phyloP scores from a whole-genome alignment of 495 filamentous ascomycete genomes.

The Trichoderma virens region DNA sequence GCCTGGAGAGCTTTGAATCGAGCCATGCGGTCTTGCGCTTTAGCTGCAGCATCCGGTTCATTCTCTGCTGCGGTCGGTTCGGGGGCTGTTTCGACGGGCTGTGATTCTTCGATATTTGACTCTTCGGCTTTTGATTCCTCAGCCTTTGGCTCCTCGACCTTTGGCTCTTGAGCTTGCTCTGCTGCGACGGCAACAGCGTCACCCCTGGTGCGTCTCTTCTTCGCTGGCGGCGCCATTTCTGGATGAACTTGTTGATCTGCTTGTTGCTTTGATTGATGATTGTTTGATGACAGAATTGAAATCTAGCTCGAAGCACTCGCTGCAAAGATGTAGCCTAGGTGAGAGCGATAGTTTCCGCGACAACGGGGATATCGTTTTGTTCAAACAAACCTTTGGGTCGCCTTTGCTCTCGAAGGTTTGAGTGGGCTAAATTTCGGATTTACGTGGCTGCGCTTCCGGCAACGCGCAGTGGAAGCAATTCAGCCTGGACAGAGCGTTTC shows the following conservation, averaged over 20 bases:
- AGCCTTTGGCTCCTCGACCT: not conserved
- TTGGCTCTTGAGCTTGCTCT: not conserved
- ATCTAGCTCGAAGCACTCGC: too few species aligned
- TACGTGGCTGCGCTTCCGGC: not conserved
- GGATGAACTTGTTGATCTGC: not conserved
- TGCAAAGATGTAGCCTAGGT: not conserved
- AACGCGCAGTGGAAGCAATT: not conserved
- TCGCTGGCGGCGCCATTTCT: not conserved
- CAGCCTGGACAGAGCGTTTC: not conserved
- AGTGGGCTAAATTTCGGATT: not conserved
- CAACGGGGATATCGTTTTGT: too few species aligned
- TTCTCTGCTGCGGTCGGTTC: not conserved
- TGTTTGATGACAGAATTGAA: too few species aligned
- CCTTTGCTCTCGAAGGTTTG: not conserved
- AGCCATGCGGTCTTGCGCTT: constrained; percentile 50
- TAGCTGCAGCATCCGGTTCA: constrained; percentile 32
- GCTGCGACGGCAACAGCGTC: not conserved
- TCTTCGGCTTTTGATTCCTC: too few species aligned
- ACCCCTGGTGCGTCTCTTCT: not conserved
- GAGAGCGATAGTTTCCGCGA: too few species aligned
- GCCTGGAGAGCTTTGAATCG: constrained; percentile 82
- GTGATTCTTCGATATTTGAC: not conserved
- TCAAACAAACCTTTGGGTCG: not conserved
- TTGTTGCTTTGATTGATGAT: not conserved
- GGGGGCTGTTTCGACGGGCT: not conserved